These are phyloP conservation scores for Pseudopyricularia javanii DNA, from an alignment of 2,329 filamentous ascomycete species.

Conservation along the genomic window DNA sequence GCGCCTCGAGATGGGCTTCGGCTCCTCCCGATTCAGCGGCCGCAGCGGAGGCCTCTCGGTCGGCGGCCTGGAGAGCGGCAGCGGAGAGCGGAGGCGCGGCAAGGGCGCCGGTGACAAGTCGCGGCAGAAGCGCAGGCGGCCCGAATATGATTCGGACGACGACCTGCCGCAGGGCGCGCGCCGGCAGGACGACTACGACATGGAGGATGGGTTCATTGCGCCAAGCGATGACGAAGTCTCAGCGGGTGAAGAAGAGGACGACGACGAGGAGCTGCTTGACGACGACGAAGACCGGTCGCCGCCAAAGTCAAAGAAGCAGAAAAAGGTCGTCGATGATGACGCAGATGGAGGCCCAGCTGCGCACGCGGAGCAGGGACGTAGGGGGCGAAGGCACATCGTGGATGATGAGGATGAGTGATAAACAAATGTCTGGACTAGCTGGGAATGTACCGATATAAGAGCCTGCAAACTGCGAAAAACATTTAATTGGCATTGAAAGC, in stretches of 20 bases:
- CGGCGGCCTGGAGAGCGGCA: conserved; percentile 56
- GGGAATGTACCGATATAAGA: neutral
- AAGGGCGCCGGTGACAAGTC: conserved; percentile 26
- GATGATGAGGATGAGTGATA: conserved; percentile 48
- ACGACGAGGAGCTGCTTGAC: conserved; percentile 44
- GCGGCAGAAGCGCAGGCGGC: conserved; percentile 39
- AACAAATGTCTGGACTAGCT: conserved; percentile 4
- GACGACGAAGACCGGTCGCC: conserved; percentile 36
- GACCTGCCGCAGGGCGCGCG: conserved; percentile 49
- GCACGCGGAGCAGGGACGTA: conserved; percentile 23
- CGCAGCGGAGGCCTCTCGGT: conserved; percentile 46
- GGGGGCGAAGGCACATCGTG: conserved; percentile 43
- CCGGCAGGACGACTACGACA: conserved; percentile 64
- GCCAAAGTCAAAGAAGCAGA: conserved; percentile 36
- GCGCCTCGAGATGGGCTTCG: conserved; percentile 35
- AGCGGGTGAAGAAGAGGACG: conserved; percentile 47
- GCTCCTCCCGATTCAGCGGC: conserved; percentile 14
- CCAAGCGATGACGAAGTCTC: conserved; percentile 57
- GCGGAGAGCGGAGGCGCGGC: conserved; percentile 42
- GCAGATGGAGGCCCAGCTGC: conserved; percentile 29
- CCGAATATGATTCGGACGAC: conserved; percentile 68
- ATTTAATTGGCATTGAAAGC: neutral
- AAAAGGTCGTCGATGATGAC: conserved; percentile 33
- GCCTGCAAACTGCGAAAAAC: neutral
- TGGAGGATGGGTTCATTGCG: conserved; percentile 69